Evolutionary conservation across 2,329 filamentous ascomycete genomes (phyloP).

Genomic region (Paraphaeosphaeria minitans): DNA sequence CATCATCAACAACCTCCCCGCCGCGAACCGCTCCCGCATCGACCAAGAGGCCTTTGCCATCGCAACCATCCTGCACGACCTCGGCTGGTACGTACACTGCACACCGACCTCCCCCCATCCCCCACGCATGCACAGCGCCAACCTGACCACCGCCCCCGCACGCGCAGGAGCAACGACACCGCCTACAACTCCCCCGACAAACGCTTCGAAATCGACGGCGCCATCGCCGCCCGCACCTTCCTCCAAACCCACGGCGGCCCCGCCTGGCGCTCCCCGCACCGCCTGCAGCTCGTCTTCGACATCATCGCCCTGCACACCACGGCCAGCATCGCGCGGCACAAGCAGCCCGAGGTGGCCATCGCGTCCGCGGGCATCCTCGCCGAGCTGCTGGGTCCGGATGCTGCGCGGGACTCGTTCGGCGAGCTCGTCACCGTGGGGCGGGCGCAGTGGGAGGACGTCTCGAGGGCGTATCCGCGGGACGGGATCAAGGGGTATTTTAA

Average conservation of each 20-base stretch:
- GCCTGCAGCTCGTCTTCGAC: constrained; percentile 57
- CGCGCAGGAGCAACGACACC: constrained; percentile 5
- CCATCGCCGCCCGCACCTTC: constrained; percentile 50
- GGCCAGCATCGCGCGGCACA: constrained; percentile 47
- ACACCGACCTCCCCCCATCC: neutral
- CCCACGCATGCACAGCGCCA: neutral
- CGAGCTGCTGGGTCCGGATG: neutral
- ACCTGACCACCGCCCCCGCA: neutral
- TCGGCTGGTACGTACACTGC: constrained; percentile 56
- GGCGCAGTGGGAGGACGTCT: constrained; percentile 19
- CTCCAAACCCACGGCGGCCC: constrained; percentile 18
- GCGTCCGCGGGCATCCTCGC: neutral
- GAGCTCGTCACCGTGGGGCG: constrained; percentile 5
- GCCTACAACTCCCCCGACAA: constrained; percentile 50
- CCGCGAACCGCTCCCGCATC: constrained; percentile 25
- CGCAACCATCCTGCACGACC: constrained; percentile 50
- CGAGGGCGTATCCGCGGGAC: constrained; percentile 42
- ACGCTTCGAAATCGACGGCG: constrained; percentile 59
- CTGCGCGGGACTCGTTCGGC: neutral
- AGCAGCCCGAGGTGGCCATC: constrained; percentile 13
- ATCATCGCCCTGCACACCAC: constrained; percentile 55
- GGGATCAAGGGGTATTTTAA: constrained; percentile 44
- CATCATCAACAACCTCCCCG: constrained; percentile 40
- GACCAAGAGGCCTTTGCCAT: constrained; percentile 50
- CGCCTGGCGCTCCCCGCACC: constrained; percentile 46